A percentile compares a stretch with the other conserved stretches of the same genome.
Evolutionary conservation across 2,329 filamentous ascomycete species (phyloP).

Genomic region (Colletotrichum spaethianum): DNA sequence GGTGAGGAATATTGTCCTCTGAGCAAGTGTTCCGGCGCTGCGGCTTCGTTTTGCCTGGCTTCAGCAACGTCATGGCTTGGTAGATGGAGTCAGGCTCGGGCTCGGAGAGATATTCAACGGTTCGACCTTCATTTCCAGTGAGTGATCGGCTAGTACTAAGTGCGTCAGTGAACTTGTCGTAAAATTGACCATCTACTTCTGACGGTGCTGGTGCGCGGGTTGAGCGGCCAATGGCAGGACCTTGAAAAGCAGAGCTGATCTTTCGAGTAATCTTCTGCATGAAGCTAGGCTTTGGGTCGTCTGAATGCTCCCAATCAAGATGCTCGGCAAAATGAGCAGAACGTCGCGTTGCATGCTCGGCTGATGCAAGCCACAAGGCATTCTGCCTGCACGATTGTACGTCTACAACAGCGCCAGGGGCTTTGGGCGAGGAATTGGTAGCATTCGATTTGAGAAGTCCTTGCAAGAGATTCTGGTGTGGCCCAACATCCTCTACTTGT

Average conservation of each 20-base stretch:
- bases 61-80: constrained; percentile 15
- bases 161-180: background rate
- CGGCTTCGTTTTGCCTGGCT: background rate
- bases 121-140: too few species aligned
- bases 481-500: constrained; percentile 34
- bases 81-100: constrained; percentile 11
- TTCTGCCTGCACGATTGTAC: background rate
- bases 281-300: constrained; percentile 8
- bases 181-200: constrained; percentile 2
- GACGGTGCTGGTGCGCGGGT: constrained; percentile 15
- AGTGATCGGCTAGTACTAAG: background rate
- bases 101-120: constrained; percentile 1
- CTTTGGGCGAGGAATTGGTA: background rate
- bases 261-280: constrained; percentile 30
- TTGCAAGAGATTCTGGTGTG: constrained; percentile 38
- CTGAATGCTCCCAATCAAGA: background rate
- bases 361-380: background rate
- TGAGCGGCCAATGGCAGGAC: background rate
- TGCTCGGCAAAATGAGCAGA: constrained; percentile 7
- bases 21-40: background rate
- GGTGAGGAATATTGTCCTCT: constrained; percentile 16
- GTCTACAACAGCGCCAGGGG: constrained; percentile 2
- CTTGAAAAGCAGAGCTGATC: constrained; percentile 35
- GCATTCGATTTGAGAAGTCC: constrained; percentile 41
- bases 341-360: background rate